Base-by-base conservation (phyloP, 2,329 filamentous ascomycete species). In the Neofusicoccum umdonicola region DNA sequence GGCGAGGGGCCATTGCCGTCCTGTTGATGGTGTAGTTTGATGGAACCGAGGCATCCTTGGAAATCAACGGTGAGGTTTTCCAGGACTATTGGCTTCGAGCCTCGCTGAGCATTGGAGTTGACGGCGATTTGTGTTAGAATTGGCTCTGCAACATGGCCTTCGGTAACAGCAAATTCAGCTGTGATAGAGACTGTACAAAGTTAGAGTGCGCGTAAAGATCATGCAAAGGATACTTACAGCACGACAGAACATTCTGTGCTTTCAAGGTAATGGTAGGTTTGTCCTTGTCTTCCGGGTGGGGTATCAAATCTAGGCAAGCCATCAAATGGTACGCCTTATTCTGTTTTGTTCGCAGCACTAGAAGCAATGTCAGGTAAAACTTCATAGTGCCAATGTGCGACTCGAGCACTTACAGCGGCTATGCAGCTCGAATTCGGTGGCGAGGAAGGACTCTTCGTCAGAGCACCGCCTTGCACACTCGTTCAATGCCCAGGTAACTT, bases 121-220 rank as follows among this genome's bases (percentile, higher is more conserved):
- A 88, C 73, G 6, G 77, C 74, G 57, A 89, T 76, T 67, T 88
- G 86, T n/a, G 81, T 82, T n/a, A 77, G 76, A 7, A 88, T 70
- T 4, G 81, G 77, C 67, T 88, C 85, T 27, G 86, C 86, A 48
- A 88, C 87, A 71, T 87, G 84, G 27, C 84, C 85, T 71, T 87
- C 82, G 0, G 76, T 72, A 61, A 78, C 80, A 41, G 77, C 79
- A 67, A 88, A 88, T 1, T 81, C 80, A 67, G 88, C 83, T 4
- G 80, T 78, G 3, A 82, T 72, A 17, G 78, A 78, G 42, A 87
- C 82, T 81, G 41, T 27, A 3, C 52, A 66, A n/a, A n/a, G 47
- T 60, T 15, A 58, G 60, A 60, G 9, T 17, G 45, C 48, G 50
- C 39, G 3, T 31, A 8, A 4, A n/a, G 50, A n/a, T 15, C 44